Percentiles rank a stretch among this genome's conserved stretches.
These are phyloP conservation scores for Cryphonectria japonica DNA, from an alignment of 2,329 filamentous ascomycete genomes.

Conservation along the genomic window DNA sequence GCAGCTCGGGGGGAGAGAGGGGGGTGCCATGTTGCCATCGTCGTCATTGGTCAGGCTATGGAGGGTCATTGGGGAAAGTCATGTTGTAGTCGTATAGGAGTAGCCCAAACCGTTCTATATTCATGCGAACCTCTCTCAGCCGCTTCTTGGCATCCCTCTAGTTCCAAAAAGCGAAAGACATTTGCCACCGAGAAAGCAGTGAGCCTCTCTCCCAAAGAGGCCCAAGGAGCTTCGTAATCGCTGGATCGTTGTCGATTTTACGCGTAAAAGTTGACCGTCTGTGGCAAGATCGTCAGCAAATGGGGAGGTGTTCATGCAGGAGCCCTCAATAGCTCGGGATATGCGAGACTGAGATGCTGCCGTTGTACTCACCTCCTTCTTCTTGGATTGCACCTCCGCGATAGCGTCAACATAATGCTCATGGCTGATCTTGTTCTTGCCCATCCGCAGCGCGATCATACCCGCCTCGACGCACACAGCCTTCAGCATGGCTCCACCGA, in stretches of 20 bases:
- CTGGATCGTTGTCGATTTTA: constrained; percentile 37
- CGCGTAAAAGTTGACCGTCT: constrained; percentile 64
- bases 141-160: constrained; percentile 17
- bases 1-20: too few relatives aligned
- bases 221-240: background rate
- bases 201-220: background rate
- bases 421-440: constrained; percentile 95
- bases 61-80: background rate
- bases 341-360: background rate
- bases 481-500: constrained; percentile 96
- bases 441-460: constrained; percentile 95
- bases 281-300: constrained; percentile 3
- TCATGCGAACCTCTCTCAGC: background rate
- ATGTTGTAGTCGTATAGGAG: constrained; percentile 15
- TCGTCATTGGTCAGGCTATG: constrained; percentile 4
- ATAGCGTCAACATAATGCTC: constrained; percentile 99
- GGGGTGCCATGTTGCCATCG: background rate
- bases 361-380: constrained; percentile 73
- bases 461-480: constrained; percentile 98
- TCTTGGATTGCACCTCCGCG: constrained; percentile 91
- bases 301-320: background rate
- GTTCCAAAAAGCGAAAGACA: constrained; percentile 26
- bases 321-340: background rate
- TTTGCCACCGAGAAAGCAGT: background rate
- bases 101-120: constrained; percentile 12